These are phyloP conservation scores for Hymenoscyphus fraxineus DNA, from an alignment of 2,329 filamentous ascomycete species.

Conservation along the genomic window DNA sequence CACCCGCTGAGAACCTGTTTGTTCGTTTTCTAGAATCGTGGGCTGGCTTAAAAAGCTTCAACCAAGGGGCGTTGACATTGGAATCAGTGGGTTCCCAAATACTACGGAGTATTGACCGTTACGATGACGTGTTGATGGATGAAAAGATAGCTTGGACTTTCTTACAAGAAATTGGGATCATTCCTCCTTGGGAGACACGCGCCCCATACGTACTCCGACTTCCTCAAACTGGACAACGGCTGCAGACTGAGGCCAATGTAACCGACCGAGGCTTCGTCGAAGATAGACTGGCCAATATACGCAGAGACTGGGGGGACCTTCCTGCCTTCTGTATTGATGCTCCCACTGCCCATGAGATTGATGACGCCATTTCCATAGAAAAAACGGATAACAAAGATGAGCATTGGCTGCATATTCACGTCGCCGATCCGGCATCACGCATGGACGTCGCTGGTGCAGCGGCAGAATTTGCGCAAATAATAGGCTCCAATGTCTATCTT, in stretches of 20 bases:
- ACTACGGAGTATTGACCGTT: conserved; percentile 58
- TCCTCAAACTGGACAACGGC: conserved; percentile 42
- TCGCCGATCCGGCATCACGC: conserved; percentile 73
- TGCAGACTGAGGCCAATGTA: conserved; percentile 27
- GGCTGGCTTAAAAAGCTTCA: conserved; percentile 55
- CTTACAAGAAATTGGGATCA: conserved; percentile 70
- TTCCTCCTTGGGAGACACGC: conserved; percentile 67
- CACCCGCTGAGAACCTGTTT: conserved; percentile 14
- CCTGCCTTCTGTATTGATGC: conserved; percentile 72
- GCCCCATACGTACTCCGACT: conserved; percentile 58
- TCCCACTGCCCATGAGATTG: conserved; percentile 63
- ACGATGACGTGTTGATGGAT: conserved; percentile 47
- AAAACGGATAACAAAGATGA: conserved; percentile 47
- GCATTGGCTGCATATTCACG: conserved; percentile 74
- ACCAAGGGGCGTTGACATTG: conserved; percentile 44
- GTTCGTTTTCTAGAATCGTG: conserved; percentile 69
- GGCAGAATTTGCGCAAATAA: conserved; percentile 57
- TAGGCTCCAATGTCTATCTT: conserved; percentile 58
- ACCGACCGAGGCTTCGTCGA: conserved; percentile 33
- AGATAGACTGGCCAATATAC: conserved; percentile 49
- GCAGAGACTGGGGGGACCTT: conserved; percentile 56
- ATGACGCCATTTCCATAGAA: conserved; percentile 75
- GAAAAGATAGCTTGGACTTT: conserved; percentile 57
- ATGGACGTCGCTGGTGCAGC: conserved; percentile 57
- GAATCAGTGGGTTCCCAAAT: conserved; percentile 62